Evolutionary conservation across 805 yeast genomes (phyloP), one percentile per base, ranked within the genome.

Genomic region (Maudiozyma saulgeensis): DNA sequence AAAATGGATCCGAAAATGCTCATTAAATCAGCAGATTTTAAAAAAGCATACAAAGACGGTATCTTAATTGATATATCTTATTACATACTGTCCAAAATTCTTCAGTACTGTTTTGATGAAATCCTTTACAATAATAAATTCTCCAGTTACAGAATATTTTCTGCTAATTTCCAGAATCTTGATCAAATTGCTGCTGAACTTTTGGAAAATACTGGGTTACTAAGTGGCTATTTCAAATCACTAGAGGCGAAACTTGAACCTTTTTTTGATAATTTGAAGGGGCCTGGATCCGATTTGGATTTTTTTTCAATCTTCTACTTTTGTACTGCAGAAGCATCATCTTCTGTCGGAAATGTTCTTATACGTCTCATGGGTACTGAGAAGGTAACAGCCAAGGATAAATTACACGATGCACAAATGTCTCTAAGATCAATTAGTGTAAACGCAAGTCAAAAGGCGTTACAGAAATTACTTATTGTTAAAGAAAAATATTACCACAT

Each of bases 1-100:
- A 44, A 45, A 5, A 56, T 56, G 60, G 49, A 46, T 21, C 38
- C 44, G 16, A 40, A 43, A 7, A 25, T 39, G 9, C 25, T 56
- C 16, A 23, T 54, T 1, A 31, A 48, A 12, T 44, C 41, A 2
- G 43, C 45, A 19, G 38, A 49, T n/a, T 46, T 52, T 23, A 37
- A 49, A 12, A 15, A 23, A 2, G 38, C 48, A 3, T 25, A 25
- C 1, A 26, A 47, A 4, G 25, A 31, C 2, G 51, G 45, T 1
- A 31, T 35, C 13, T 13, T 42, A 6, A 11, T 43, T 2, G 46
- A 37, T 12, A 45, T 51, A 28, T 44, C 49, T 7, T 19, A 42
- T 16, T 54, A 54, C 32, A 13, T 54, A 13, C 31, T 56, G 19
- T 44, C 53, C 1, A 52, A 48, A 35, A 16, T 51, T 2, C 45